Percentiles rank a stretch among this genome's conserved stretches.
Conservation (phyloP, 495 filamentous ascomycete species). For the Alectoria sarmentosa region DNA sequence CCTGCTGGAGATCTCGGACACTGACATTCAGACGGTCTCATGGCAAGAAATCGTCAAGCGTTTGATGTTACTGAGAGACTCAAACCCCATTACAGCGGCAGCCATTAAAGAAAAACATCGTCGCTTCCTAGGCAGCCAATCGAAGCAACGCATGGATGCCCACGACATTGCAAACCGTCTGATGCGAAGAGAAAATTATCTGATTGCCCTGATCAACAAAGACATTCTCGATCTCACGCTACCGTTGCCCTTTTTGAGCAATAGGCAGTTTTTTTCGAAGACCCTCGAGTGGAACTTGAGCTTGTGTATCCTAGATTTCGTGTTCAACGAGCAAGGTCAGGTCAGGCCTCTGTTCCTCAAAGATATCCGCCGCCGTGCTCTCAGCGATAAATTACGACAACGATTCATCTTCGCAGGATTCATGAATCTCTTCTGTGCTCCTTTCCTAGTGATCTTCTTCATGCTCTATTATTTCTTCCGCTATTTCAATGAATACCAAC, state of each 20-base stretch:
- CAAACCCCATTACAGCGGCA: slow-evolving; percentile 75
- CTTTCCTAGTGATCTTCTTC: slow-evolving; percentile 75
- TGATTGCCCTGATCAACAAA: slow-evolving; percentile 95
- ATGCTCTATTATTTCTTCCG: slow-evolving; percentile 83
- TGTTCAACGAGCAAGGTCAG: slow-evolving; percentile 83
- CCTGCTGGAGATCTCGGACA: slow-evolving; percentile 77
- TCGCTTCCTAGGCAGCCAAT: slow-evolving; percentile 70
- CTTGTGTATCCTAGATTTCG: slow-evolving; percentile 83
- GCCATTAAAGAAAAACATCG: slow-evolving; percentile 54
- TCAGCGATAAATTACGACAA: slow-evolving; percentile 67
- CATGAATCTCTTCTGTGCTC: slow-evolving; percentile 79
- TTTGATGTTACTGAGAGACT: slow-evolving; percentile 79
- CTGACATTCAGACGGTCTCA: slow-evolving; percentile 90
- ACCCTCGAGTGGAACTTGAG: slow-evolving; percentile 85
- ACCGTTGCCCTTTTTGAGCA: slow-evolving; percentile 74
- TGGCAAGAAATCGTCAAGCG: slow-evolving; percentile 93
- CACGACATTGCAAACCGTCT: slow-evolving; percentile 95
- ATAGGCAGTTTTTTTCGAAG: slow-evolving; percentile 69
- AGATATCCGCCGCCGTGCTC: slow-evolving; percentile 65
- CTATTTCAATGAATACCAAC: slow-evolving; percentile 93
- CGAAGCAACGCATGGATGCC: slow-evolving; percentile 92
- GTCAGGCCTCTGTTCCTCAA: slow-evolving; percentile 76
- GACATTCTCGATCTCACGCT: slow-evolving; percentile 83
- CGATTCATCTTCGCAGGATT: slow-evolving; percentile 76
- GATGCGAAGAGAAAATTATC: slow-evolving; percentile 94